Evolutionary conservation across 2,329 filamentous ascomycete genomes (phyloP), one percentile per base, ranked within the genome.

Genomic region (Sporothrix variecibatus): DNA sequence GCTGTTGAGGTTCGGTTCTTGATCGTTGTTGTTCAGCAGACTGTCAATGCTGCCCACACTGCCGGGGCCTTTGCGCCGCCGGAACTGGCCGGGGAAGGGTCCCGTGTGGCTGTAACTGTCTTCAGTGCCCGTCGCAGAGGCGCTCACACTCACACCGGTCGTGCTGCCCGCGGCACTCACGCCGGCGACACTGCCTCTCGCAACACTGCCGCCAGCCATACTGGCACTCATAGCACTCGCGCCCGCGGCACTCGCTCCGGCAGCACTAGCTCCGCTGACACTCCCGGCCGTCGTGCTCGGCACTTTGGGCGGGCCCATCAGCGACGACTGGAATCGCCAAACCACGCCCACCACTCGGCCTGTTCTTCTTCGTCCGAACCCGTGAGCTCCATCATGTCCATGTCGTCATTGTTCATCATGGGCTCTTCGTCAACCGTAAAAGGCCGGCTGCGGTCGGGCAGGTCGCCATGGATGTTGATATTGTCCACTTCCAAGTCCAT

Each of bases 11-110:
- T 75, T 69, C 2, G 76, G 76, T 51, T 75, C 74, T 38, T 75
- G 65, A 58, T 76, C 74, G 34, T 56, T 72, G 58, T 68, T 71
- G 31, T 77, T 77, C 8, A 77, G 68, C 67, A 77, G 68, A 23
- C 76, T 76, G 75, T 74, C 73, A n/a, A 77, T 77, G 74, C 76
- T 77, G 31, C 64, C 73, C 20, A 76, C 72, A 43, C 75, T 77
- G 51, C 53, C 58, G 8, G 71, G 71, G 2, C 71, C 65, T 8
- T 65, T 70, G 3, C 58, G 72, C 38, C 56, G 65, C 43, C 4
- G 53, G 20, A 26, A 38, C 15, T 34, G 58, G 31, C 43, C 34
- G 1, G 58, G 34, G 2, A 38, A 28, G 17, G 68, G 72, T 17
- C 60, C 67, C 0, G 28, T 46, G 8, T 64, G 40, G 67, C 26